These are phyloP conservation scores for Ustilago sp. DNA, from an alignment of 1,284 basidiomycete genomes.

Conservation along the genomic window DNA sequence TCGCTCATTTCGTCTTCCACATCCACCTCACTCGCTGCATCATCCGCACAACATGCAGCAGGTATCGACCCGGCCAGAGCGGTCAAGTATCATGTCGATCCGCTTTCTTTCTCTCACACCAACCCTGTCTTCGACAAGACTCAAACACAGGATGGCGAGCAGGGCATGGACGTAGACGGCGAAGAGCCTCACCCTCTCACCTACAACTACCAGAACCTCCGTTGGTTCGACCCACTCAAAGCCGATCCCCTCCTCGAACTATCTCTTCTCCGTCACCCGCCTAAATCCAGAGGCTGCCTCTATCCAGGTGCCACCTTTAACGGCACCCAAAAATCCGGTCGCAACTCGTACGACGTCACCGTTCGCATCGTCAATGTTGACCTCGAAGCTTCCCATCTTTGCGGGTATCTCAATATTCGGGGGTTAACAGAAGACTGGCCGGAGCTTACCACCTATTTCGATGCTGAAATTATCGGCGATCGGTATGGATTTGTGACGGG, in stretches of 20 bases:
- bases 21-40: slow-evolving; percentile 32
- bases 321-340: slow-evolving; percentile 63
- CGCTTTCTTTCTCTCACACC: slow-evolving; percentile 5
- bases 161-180: slow-evolving; percentile 6
- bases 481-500: slow-evolving; percentile 61
- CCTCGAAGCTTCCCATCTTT: slow-evolving; percentile 59
- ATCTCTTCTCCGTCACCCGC: slow-evolving; percentile 36
- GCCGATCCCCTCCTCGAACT: slow-evolving; percentile 57
- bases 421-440: slow-evolving; percentile 69
- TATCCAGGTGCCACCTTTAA: slow-evolving; percentile 63
- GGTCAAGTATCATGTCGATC: slow-evolving; percentile 32
- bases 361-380: slow-evolving; percentile 67
- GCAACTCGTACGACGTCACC: slow-evolving; percentile 64
- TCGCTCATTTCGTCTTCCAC: slow-evolving; percentile 32
- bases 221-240: slow-evolving; percentile 53
- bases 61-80: slow-evolving; percentile 26
- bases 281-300: slow-evolving; percentile 56
- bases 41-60: slow-evolving; percentile 18
- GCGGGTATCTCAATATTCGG: slow-evolving; percentile 67
- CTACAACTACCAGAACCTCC: slow-evolving; percentile 20
- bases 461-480: slow-evolving; percentile 66
- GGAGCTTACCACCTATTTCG: slow-evolving; percentile 68
- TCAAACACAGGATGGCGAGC: not conserved
- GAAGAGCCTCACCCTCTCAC: slow-evolving; percentile 13
- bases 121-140: not conserved